phyloP scores from a whole-genome alignment of 192 early-diverging fungal species.

The Backusella mclennaniae region DNA sequence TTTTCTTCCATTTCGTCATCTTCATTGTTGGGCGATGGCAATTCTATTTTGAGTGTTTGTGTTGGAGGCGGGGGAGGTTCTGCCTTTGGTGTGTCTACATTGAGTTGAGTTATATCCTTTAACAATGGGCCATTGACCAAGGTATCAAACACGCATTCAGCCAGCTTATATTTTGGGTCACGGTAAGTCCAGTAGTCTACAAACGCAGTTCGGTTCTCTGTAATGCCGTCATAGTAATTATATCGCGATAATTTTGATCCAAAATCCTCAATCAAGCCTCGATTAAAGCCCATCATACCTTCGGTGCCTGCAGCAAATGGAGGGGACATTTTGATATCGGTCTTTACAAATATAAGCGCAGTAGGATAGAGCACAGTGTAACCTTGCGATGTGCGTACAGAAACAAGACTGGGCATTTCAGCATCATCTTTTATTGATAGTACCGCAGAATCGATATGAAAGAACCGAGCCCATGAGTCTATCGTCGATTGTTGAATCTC shows the following conservation, averaged over 20 bases:
- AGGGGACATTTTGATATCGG: slow-evolving; percentile 1
- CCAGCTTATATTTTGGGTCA: background rate
- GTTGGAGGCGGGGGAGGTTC: background rate
- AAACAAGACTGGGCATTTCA: background rate
- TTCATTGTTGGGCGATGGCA: background rate
- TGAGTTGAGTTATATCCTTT: background rate
- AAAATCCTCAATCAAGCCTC: slow-evolving; percentile 6
- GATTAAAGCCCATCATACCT: background rate
- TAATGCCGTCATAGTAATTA: background rate
- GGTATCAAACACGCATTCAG: background rate
- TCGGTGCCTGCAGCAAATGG: background rate
- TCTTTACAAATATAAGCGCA: slow-evolving; percentile 8
- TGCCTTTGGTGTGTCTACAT: background rate
- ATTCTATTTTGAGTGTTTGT: background rate
- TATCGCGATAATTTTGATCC: background rate
- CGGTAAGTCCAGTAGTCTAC: slow-evolving; percentile 8
- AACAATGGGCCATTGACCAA: background rate
- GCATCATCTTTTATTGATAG: background rate
- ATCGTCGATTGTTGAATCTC: background rate
- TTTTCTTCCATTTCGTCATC: background rate
- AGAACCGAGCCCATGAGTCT: slow-evolving; percentile 3
- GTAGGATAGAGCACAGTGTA: background rate
- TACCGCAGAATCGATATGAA: background rate
- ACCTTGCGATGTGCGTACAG: background rate
- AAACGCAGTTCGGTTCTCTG: background rate